Conservation (phyloP, 768 basidiomycete species). For the Imleria badia region DNA sequence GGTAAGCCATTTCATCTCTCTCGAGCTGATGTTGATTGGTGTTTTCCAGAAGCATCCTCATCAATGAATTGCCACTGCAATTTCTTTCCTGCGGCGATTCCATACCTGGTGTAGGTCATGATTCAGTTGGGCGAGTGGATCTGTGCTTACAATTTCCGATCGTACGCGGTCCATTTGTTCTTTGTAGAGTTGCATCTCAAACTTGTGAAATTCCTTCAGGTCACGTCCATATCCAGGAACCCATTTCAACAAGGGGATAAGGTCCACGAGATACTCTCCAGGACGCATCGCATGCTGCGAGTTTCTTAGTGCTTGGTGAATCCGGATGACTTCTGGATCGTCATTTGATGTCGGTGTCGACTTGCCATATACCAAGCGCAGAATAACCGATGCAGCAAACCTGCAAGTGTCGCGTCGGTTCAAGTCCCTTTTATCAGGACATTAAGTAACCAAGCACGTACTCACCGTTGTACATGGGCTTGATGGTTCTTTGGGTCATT, state of each 20-base stretch:
- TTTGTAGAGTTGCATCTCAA: constrained; percentile 50
- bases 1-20: constrained; percentile 54
- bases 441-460: too few relatives aligned
- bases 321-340: constrained; percentile 21
- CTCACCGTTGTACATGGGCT: constrained; percentile 50
- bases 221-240: constrained; percentile 58
- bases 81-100: constrained; percentile 7
- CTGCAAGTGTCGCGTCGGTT: constrained; percentile 11
- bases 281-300: constrained; percentile 29
- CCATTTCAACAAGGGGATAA: constrained; percentile 36
- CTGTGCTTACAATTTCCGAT: constrained; percentile 38
- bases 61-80: constrained; percentile 37
- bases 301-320: constrained; percentile 18
- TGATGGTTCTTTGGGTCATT: constrained; percentile 33
- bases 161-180: constrained; percentile 46
- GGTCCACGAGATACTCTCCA: constrained; percentile 36
- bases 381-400: constrained; percentile 22
- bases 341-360: constrained; percentile 19
- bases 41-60: constrained; percentile 50
- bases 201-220: constrained; percentile 49
- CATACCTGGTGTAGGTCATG: background rate
- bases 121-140: background rate
- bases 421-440: too few relatives aligned
- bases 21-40: constrained; percentile 46
- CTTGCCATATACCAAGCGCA: constrained; percentile 27